Evolutionary conservation across 768 basidiomycete species (phyloP).

Genomic region (Suillus subluteus): DNA sequence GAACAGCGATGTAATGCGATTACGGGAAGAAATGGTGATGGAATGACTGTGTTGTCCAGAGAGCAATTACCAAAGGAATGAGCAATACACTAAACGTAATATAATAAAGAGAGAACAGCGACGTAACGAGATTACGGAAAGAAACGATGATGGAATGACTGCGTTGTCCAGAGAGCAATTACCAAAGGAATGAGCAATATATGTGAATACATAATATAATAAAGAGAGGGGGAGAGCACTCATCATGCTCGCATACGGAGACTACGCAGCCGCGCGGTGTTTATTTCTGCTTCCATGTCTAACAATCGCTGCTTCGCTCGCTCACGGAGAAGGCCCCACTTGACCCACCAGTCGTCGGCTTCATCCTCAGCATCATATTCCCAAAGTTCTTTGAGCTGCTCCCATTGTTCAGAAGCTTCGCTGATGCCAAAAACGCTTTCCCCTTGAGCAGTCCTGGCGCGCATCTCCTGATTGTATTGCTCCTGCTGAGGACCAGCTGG

Average conservation of each 20-base stretch:
- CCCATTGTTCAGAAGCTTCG: constrained; percentile 44
- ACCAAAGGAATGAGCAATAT: constrained; percentile 3
- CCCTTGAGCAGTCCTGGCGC: constrained; percentile 47
- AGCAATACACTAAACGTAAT: no score
- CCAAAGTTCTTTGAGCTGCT: constrained; percentile 52
- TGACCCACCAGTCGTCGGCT: constrained; percentile 69
- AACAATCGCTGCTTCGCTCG: constrained; percentile 31
- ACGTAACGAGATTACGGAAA: not conserved
- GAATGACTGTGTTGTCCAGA: no score
- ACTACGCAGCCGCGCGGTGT: constrained; percentile 2
- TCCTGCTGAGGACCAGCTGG: constrained; percentile 48
- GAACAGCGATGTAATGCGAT: no score
- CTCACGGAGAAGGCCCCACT: constrained; percentile 53
- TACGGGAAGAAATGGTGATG: no score
- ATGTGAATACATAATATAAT: not conserved
- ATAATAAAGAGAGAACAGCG: no score
- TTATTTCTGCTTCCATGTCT: constrained; percentile 23
- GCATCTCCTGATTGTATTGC: constrained; percentile 46
- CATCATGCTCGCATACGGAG: not conserved
- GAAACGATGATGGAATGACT: not conserved
- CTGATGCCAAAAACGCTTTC: constrained; percentile 42
- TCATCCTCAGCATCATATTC: constrained; percentile 56
- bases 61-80: no score
- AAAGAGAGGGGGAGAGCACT: not conserved
- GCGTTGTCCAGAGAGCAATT: not conserved